A percentile compares a stretch with the other conserved stretches of the same genome.
These are phyloP conservation scores for Lasiodiplodia sp. DNA, from an alignment of 2,329 filamentous ascomycete species.

Conservation along the genomic window DNA sequence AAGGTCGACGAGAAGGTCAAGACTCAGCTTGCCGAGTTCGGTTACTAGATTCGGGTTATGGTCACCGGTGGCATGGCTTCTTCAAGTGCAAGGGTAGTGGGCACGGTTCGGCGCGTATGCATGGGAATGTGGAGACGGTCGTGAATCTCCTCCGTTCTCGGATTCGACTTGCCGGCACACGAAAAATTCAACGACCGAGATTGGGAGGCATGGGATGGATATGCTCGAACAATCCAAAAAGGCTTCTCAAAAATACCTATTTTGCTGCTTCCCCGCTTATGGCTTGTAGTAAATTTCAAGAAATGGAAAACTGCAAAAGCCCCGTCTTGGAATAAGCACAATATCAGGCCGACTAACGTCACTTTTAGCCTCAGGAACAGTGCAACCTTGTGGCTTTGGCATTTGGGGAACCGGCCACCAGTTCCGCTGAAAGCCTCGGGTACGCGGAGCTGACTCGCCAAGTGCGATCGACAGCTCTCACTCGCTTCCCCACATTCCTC, in stretches of 20 bases:
- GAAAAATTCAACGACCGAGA: conserved; percentile 29
- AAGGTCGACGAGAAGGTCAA: conserved; percentile 85
- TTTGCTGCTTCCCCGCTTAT: conserved; percentile 30
- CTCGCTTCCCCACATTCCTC: conserved; percentile 42
- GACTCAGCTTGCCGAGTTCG: conserved; percentile 86
- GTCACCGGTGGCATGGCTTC: conserved; percentile 29
- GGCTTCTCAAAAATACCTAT: conserved; percentile 31
- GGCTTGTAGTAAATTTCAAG: conserved; percentile 29
- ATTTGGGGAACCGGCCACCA: neutral
- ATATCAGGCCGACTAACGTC: neutral
- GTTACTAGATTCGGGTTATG: conserved; percentile 72
- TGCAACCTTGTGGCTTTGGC: conserved; percentile 21
- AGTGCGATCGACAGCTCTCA: conserved; percentile 33
- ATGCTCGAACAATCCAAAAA: conserved; percentile 29
- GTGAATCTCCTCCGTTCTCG: conserved; percentile 27
- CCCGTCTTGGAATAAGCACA: neutral
- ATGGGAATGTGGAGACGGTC: conserved; percentile 30
- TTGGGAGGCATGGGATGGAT: conserved; percentile 31
- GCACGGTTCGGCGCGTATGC: conserved; percentile 30
- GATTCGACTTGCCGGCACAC: conserved; percentile 31
- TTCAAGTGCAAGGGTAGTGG: conserved; percentile 30
- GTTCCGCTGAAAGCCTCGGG: conserved; percentile 18
- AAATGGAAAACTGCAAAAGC: conserved; percentile 28
- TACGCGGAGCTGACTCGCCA: conserved; percentile 13
- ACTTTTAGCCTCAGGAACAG: conserved; percentile 15